Evolutionary conservation across 1,139 yeast genomes (phyloP).

Genomic region (Lodderomyces beijingensis): DNA sequence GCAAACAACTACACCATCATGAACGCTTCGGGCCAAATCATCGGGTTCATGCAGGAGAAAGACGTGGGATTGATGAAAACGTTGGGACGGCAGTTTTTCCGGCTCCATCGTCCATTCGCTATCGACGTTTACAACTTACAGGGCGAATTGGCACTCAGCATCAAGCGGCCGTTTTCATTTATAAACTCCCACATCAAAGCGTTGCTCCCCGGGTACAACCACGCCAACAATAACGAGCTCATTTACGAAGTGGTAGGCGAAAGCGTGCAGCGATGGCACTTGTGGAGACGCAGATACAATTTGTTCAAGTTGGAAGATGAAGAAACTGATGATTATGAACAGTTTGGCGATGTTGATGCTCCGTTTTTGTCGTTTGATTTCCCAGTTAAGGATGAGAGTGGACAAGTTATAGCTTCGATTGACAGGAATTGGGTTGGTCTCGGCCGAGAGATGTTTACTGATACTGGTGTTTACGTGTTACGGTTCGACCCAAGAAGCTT

Average conservation of each 20-base stretch:
- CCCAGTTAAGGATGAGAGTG: conserved; percentile 60
- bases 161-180: conserved; percentile 76
- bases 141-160: conserved; percentile 67
- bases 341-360: conserved; percentile 83
- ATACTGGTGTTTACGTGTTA: conserved; percentile 85
- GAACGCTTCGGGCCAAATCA: conserved; percentile 66
- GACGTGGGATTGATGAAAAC: conserved; percentile 68
- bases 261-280: conserved; percentile 88
- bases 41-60: conserved; percentile 81
- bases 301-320: conserved; percentile 56
- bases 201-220: conserved; percentile 52
- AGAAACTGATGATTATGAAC: conserved; percentile 47
- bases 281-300: conserved; percentile 86
- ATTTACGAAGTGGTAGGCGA: conserved; percentile 68
- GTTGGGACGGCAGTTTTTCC: conserved; percentile 73
- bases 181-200: conserved; percentile 86
- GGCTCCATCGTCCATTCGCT: conserved; percentile 81
- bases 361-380: conserved; percentile 85
- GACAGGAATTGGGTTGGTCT: conserved; percentile 95
- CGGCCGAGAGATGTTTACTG: conserved; percentile 88
- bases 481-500: conserved; percentile 75
- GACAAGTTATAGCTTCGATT: conserved; percentile 65
- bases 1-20: conserved; percentile 74
- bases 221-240: conserved; percentile 21
- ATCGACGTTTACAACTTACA: conserved; percentile 73